Percentiles rank a stretch among this genome's conserved stretches.
These are phyloP conservation scores for Cucurbitaria berberidis DNA, from an alignment of 2,329 filamentous ascomycete species.

Conservation along the genomic window DNA sequence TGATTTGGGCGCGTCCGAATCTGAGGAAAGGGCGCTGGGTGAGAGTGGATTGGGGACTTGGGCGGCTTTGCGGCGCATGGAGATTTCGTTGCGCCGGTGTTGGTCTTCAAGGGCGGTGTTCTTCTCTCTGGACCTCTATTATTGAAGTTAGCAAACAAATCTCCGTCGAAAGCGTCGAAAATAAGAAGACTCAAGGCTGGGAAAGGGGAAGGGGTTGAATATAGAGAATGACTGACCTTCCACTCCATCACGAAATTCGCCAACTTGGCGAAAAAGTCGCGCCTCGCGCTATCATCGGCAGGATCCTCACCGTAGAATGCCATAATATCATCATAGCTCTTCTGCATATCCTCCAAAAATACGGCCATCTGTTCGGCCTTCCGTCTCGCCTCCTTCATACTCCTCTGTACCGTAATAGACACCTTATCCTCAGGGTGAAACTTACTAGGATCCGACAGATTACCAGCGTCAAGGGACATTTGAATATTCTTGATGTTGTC, in stretches of 20 bases:
- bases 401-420: conserved; percentile 85
- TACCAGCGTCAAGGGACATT: conserved; percentile 87
- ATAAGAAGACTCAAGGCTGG: not conserved
- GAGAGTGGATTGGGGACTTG: conserved; percentile 55
- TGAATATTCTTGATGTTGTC: conserved; percentile 95
- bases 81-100: conserved; percentile 83
- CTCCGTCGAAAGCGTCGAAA: no score
- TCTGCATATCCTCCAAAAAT: conserved; percentile 90
- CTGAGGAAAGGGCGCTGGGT: conserved; percentile 54
- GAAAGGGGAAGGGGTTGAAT: not conserved
- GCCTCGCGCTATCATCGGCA: conserved; percentile 85
- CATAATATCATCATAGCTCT: conserved; percentile 94
- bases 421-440: conserved; percentile 98
- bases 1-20: conserved; percentile 56
- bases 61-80: conserved; percentile 80
- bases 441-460: conserved; percentile 93
- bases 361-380: conserved; percentile 96
- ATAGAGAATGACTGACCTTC: conserved; percentile 64
- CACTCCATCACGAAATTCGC: conserved; percentile 89
- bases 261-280: conserved; percentile 95
- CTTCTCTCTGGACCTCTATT: conserved; percentile 87
- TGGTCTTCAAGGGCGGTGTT: conserved; percentile 84
- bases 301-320: conserved; percentile 95
- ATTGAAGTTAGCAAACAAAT: conserved; percentile 8
- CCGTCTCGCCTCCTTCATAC: conserved; percentile 94